Conservation (phyloP, 192 early-diverging fungal species). For the Dissophora globulifera region DNA sequence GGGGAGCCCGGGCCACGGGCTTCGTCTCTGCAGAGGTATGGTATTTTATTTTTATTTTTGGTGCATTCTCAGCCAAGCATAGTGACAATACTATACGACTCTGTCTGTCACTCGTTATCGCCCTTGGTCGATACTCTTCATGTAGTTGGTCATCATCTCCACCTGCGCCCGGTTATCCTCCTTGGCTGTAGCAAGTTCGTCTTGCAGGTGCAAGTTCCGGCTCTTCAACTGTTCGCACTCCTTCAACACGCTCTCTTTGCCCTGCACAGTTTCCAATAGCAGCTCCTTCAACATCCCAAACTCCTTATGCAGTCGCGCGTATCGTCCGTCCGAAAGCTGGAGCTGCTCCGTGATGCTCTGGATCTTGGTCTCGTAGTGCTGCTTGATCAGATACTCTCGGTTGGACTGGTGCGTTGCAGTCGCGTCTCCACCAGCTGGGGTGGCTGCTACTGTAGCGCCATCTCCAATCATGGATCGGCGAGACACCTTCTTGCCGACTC, state of each 20-base stretch:
- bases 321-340: slow-evolving; percentile 56
- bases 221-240: slow-evolving; percentile 26
- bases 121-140: slow-evolving; percentile 36
- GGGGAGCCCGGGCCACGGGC: too few species aligned
- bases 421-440: background rate
- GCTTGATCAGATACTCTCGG: slow-evolving; percentile 54
- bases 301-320: slow-evolving; percentile 43
- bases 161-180: slow-evolving; percentile 55
- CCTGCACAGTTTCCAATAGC: slow-evolving; percentile 27
- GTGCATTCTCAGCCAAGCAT: too few species aligned
- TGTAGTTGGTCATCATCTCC: slow-evolving; percentile 58
- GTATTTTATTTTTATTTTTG: too few species aligned
- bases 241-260: slow-evolving; percentile 10
- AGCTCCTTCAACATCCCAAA: slow-evolving; percentile 50
- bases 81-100: too few species aligned
- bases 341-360: slow-evolving; percentile 54
- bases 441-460: background rate
- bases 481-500: background rate
- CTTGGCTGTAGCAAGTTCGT: slow-evolving; percentile 47
- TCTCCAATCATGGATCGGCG: slow-evolving; percentile 6
- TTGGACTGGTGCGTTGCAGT: slow-evolving; percentile 20
- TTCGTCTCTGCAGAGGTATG: too few species aligned
- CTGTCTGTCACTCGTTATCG: too few species aligned
- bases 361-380: slow-evolving; percentile 58
- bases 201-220: slow-evolving; percentile 41